Conservation (phyloP, 768 basidiomycete genomes). For the Trametes elegans region DNA sequence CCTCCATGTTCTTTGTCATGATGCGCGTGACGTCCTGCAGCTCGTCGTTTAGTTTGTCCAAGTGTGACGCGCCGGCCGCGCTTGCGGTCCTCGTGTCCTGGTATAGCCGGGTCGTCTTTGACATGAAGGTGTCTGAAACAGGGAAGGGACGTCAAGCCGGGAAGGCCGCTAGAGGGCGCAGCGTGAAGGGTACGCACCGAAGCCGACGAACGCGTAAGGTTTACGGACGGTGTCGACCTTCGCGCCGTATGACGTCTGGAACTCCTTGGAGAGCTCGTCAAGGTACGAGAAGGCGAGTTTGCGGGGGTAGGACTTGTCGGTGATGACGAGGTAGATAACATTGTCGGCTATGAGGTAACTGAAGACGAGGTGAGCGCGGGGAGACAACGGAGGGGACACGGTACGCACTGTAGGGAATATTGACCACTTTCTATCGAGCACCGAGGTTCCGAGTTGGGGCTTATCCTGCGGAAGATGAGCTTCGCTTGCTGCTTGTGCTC, state of each 20-base stretch:
- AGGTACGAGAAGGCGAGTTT: conserved; percentile 98
- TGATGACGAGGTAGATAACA: conserved; percentile 92
- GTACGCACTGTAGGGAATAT: conserved; percentile 91
- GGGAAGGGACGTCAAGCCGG: conserved; percentile 5
- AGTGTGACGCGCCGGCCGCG: conserved; percentile 58
- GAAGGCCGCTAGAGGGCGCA: not conserved
- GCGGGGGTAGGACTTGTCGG: conserved; percentile 95
- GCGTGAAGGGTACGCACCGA: conserved; percentile 57
- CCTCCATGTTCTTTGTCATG: conserved; percentile 99
- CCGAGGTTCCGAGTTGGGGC: conserved; percentile 89
- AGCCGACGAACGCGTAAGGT: conserved; percentile 99
- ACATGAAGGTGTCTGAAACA: conserved; percentile 91
- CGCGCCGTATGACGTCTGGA: conserved; percentile 85
- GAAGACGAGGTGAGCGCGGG: conserved; percentile 5
- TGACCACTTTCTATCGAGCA: conserved; percentile 96
- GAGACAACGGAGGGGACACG: conserved; percentile 3
- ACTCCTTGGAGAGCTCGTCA: conserved; percentile 96
- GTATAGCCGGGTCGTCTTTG: conserved; percentile 94
- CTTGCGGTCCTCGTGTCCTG: conserved; percentile 87
- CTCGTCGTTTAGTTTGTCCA: conserved; percentile 93
- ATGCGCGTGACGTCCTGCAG: conserved; percentile 97
- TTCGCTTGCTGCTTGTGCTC: conserved; percentile 99
- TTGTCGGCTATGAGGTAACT: conserved; percentile 96
- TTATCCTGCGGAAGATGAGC: conserved; percentile 91
- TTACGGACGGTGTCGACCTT: conserved; percentile 91